Evolutionary conservation across 768 basidiomycete species (phyloP), one percentile per base, ranked within the genome.

Genomic region (Psilocybe cyanescens): DNA sequence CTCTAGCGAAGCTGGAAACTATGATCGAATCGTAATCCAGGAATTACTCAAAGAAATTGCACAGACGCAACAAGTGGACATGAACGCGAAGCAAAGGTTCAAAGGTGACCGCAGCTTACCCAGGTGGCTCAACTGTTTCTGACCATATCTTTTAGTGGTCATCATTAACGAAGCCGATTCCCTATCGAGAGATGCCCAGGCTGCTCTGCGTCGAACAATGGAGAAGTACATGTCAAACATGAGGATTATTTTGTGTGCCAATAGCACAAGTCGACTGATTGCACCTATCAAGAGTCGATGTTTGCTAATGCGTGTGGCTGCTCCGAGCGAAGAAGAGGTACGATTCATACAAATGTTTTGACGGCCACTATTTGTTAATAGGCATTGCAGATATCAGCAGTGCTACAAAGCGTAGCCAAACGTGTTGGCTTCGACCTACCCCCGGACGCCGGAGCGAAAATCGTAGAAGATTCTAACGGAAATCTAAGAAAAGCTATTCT

Each of bases 181-280:
- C 0, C 83, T 99, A 45, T 89, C 94, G 9, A 89, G 97, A 57
- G 97, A 99, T 76, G 97, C 97, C 1, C 97, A 99, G 79, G 95
- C 97, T 0, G 97, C 97, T 7, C 84, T 99, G 35, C 89, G 97
- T 69, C 84, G 97, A 59, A 99, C 97, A 8, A 99, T 99, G 97
- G 97, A 99, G 73, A 99, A 98, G 76, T 99, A 97, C 80, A 98
- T 97, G 92, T 88, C 90, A 45, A 99, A 98, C 73, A 86, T 99
- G 86, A 88, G 97, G 30, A 90, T 99, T 69, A 97, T 99, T 67
- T 83, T 99, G 0, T 98, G 96, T 72, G 95, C 96, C 19, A 96
- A 95, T 74, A 95, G 92, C 71, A 98, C 97, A 3, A 92, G 91
- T 71, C 90, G 90, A 66, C 89, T 99, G 57, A 99, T 99, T 70